A percentile compares a stretch with the other conserved stretches of the same genome.
Conservation (phyloP, 2,329 filamentous ascomycete species). For the Aspergillus sp. region DNA sequence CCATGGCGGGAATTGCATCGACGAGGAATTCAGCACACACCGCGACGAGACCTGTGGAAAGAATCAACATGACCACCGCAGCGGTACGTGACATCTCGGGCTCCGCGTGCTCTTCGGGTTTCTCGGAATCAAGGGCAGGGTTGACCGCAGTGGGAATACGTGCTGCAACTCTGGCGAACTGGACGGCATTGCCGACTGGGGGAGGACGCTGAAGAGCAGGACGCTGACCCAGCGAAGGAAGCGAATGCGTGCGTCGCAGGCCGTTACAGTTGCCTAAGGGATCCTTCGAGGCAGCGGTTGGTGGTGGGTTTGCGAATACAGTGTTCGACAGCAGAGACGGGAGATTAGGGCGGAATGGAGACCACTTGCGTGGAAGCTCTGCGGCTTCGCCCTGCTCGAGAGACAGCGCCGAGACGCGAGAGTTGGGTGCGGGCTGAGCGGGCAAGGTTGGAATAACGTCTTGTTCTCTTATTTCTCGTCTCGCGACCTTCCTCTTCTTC, state of each 20-base stretch:
- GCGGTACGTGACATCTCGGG: constrained; percentile 56
- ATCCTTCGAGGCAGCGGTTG: constrained; percentile 13
- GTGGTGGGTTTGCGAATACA: constrained; percentile 29
- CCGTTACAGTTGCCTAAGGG: constrained; percentile 15
- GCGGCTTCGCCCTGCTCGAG: constrained; percentile 7
- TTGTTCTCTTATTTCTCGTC: neutral
- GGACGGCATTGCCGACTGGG: constrained; percentile 33
- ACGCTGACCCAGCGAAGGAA: constrained; percentile 28
- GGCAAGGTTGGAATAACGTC: neutral
- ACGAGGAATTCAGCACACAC: constrained; percentile 72
- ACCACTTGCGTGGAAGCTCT: constrained; percentile 25
- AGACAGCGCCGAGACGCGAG: constrained; percentile 13
- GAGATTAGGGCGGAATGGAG: constrained; percentile 30
- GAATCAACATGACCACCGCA: constrained; percentile 55
- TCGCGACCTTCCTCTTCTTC: constrained; percentile 12
- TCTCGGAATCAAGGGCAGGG: constrained; percentile 9
- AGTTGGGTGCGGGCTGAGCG: constrained; percentile 11
- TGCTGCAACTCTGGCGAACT: constrained; percentile 34
- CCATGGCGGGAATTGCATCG: constrained; percentile 68
- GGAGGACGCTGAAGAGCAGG: constrained; percentile 10
- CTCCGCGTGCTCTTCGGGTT: constrained; percentile 19
- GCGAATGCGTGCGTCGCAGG: constrained; percentile 33
- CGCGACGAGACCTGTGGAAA: constrained; percentile 60
- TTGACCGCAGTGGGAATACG: constrained; percentile 24
- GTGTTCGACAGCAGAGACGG: constrained; percentile 36